Evolutionary conservation across 441 rosid species (phyloP).

Genomic region (Daphne laureola): DNA sequence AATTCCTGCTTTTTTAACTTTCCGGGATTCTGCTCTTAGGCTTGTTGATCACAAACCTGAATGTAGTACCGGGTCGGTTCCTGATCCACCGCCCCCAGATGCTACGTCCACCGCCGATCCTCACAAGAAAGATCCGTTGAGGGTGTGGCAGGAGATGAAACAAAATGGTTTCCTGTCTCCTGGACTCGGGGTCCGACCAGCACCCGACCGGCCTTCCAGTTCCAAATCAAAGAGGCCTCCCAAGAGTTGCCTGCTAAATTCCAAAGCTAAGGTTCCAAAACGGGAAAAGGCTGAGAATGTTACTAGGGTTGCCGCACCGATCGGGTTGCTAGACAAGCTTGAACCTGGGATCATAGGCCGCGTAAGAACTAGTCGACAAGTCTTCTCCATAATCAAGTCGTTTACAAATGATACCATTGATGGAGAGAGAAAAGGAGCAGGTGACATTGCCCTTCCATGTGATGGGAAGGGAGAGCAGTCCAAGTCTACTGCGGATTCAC

Average conservation of each 20-base stretch:
- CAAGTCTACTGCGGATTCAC: no score
- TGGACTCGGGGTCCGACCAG: slow-evolving; percentile 17
- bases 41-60: no score
- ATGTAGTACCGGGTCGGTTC: no score
- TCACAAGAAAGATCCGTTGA: slow-evolving; percentile 20
- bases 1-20: no score
- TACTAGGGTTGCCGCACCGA: slow-evolving; percentile 24
- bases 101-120: no score
- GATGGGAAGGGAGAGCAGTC: no score
- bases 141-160: slow-evolving; percentile 30
- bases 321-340: slow-evolving; percentile 26
- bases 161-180: slow-evolving; percentile 26
- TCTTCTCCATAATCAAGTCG: slow-evolving; percentile 22
- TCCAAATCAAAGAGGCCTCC: slow-evolving; percentile 14
- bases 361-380: slow-evolving; percentile 24
- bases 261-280: slow-evolving; percentile 18
- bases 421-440: slow-evolving; percentile 10
- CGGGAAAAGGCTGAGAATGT: neutral
- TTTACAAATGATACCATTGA: slow-evolving; percentile 2
- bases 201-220: slow-evolving; percentile 5
- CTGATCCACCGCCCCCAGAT: no score
- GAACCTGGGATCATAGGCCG: slow-evolving; percentile 30
- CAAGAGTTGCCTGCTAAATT: slow-evolving; percentile 8
- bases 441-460: no score
- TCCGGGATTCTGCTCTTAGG: no score